These are phyloP conservation scores for Peronospora tabacina DNA, from an alignment of 352 stramenopile genomes.

Conservation along the genomic window DNA sequence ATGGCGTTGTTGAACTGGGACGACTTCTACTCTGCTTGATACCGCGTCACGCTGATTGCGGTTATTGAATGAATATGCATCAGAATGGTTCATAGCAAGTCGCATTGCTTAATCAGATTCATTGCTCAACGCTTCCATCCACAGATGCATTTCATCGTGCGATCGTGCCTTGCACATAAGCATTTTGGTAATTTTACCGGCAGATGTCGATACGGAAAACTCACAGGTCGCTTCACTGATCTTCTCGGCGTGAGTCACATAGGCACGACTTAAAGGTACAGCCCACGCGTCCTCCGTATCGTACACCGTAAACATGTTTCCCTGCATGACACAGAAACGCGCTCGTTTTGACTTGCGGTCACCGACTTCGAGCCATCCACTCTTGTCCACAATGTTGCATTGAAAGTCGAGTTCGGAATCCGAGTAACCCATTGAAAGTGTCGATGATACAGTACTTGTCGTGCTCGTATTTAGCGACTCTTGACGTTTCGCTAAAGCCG, in stretches of 20 bases:
- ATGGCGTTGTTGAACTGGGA: constrained; percentile 12
- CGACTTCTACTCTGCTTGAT: constrained; percentile 37
- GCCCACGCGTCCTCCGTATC: constrained; percentile 76
- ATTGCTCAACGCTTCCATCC: constrained; percentile 54
- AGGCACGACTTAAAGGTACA: constrained; percentile 64
- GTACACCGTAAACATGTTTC: constrained; percentile 78
- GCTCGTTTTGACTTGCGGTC: constrained; percentile 69
- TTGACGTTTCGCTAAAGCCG: constrained; percentile 61
- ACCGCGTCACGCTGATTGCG: constrained; percentile 14
- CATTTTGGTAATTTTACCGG: constrained; percentile 64
- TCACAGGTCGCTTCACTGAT: constrained; percentile 48
- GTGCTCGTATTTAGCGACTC: constrained; percentile 68
- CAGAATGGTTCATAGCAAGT: constrained; percentile 15
- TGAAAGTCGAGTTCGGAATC: constrained; percentile 65
- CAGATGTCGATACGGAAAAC: constrained; percentile 56
- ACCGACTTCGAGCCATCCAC: constrained; percentile 66
- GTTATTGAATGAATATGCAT: constrained; percentile 14
- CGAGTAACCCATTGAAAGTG: constrained; percentile 51
- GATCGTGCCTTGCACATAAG: constrained; percentile 57
- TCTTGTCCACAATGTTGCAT: constrained; percentile 74
- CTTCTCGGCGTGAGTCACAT: constrained; percentile 64
- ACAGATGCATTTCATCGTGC: constrained; percentile 70
- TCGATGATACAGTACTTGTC: constrained; percentile 63
- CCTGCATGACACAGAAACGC: constrained; percentile 73
- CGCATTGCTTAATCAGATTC: constrained; percentile 38